Base-by-base conservation (phyloP, 139 green algal genomes). In the Yamagishiella unicocca region DNA sequence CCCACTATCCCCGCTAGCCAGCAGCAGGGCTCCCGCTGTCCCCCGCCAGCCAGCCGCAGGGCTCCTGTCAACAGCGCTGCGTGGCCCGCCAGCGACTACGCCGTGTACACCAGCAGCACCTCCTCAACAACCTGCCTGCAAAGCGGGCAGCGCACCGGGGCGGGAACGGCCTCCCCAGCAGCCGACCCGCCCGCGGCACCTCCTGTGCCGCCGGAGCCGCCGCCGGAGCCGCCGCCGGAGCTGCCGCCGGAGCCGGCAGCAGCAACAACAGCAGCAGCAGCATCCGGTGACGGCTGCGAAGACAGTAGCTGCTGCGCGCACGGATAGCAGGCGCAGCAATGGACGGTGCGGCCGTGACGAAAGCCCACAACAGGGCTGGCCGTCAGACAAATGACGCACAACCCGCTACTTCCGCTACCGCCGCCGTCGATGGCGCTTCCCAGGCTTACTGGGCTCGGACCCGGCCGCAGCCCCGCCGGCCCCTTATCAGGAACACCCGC, bases 311-410 rank as follows among this genome's bases (percentile, higher is more conserved):
- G 8, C 21, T 50, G 35, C 4, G 64, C 66, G 43, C 80, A 86
- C 2, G 31, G 19, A 3, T 58, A 58, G 80, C 80, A 86, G 43
- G 80, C 64, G 42, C 80, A 86, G 64, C 62, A 67, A 43, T 86
- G 80, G 31, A 74, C 62, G 25, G 43, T 78, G 31, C 0, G 24
- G 22, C 80, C 80, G 35, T 86, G 80, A 1, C 64, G 64, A 45
- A 86, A 86, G 43, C 80, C 80, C 42, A 86, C 45, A 2, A 43
- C 64, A 0, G 80, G 43, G 0, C 27, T 17, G 10, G 80, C 62
- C 12, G 0, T 72, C 21, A 86, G 31, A 22, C 80, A 86, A 1
- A 86, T 7, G 2, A 77, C 64, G 45, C 80, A 86, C 2, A 46
- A 35, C 35, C 33, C 66, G 66, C 31, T 71, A 33, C 31, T n/a